Percentiles rank a stretch among this genome's conserved stretches.
Evolutionary conservation across 2,329 filamentous ascomycete species (phyloP).

Genomic region (Cladosporium cucumerinum): DNA sequence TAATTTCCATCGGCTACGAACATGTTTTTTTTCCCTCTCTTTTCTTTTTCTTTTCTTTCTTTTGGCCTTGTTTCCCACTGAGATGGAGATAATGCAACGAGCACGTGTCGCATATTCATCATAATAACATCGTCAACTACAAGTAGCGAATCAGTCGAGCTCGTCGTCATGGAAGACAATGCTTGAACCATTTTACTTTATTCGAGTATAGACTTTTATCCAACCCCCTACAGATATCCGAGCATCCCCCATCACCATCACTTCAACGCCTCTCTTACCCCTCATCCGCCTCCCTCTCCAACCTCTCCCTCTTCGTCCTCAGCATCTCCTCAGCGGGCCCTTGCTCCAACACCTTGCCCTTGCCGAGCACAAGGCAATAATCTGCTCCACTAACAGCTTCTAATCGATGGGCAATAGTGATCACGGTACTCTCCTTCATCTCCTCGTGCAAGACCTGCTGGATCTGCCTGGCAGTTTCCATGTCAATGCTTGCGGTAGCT

Average conservation of each 20-base stretch:
- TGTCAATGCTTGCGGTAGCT: conserved; percentile 63
- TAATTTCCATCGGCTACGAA: not conserved
- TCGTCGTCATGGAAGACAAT: no score
- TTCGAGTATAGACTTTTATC: not conserved
- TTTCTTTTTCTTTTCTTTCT: no score
- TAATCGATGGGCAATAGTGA: conserved; percentile 63
- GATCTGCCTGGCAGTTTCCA: conserved; percentile 57
- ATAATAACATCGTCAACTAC: no score
- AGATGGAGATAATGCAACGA: not conserved
- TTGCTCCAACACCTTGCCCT: conserved; percentile 46
- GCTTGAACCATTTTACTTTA: no score
- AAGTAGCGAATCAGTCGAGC: no score
- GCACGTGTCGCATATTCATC: no score
- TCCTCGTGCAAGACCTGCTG: conserved; percentile 55
- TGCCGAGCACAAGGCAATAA: conserved; percentile 53
- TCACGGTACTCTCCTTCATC: conserved; percentile 57
- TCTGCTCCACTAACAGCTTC: conserved; percentile 60
- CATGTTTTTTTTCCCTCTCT: no score
- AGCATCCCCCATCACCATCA: not conserved
- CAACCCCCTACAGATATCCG: not conserved
- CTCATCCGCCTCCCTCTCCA: conserved; percentile 19
- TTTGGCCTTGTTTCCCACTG: not conserved
- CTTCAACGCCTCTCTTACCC: not conserved
- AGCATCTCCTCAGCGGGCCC: conserved; percentile 34
- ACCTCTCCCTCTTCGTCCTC: conserved; percentile 8